These are phyloP conservation scores for Lasiosphaeria ovina DNA, from an alignment of 495 filamentous ascomycete genomes.

Conservation along the genomic window DNA sequence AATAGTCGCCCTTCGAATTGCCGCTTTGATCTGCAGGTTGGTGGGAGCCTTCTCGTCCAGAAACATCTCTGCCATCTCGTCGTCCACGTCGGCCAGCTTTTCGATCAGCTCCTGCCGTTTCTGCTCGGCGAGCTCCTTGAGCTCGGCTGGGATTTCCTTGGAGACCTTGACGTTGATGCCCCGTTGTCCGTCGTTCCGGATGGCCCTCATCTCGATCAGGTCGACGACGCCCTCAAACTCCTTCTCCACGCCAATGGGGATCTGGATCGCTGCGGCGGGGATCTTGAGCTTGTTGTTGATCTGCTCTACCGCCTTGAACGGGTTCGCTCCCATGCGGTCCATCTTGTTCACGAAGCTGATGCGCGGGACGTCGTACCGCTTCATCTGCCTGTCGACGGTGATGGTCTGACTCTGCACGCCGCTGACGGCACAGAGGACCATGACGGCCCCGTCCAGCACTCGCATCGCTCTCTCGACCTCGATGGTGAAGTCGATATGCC, in stretches of 20 bases:
- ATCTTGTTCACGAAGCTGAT: conserved; percentile 99
- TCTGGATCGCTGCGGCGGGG: conserved; percentile 88
- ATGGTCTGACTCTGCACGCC: conserved; percentile 98
- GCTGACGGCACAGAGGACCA: conserved; percentile 97
- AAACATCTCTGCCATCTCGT: conserved; percentile 96
- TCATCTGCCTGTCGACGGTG: conserved; percentile 98
- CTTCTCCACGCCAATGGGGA: conserved; percentile 92
- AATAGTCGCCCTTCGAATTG: conserved; percentile 87
- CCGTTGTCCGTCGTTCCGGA: conserved; percentile 82
- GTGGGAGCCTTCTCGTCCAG: conserved; percentile 80
- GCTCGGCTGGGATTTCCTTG: conserved; percentile 75
- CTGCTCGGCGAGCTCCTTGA: conserved; percentile 72
- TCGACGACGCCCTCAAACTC: conserved; percentile 94
- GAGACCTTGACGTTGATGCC: conserved; percentile 68
- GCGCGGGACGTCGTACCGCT: conserved; percentile 92
- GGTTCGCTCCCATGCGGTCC: conserved; percentile 98
- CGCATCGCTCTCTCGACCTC: conserved; percentile 96
- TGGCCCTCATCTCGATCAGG: conserved; percentile 84
- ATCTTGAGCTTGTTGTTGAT: conserved; percentile 95
- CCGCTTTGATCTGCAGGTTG: conserved; percentile 76
- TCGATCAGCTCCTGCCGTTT: conserved; percentile 84
- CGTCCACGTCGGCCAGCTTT: conserved; percentile 94
- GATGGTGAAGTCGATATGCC: conserved; percentile 99
- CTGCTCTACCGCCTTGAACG: conserved; percentile 95
- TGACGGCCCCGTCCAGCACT: conserved; percentile 95